Evolutionary conservation across 2,329 filamentous ascomycete genomes (phyloP), one percentile per base, ranked within the genome.

Genomic region (Trichoderma koningii): DNA sequence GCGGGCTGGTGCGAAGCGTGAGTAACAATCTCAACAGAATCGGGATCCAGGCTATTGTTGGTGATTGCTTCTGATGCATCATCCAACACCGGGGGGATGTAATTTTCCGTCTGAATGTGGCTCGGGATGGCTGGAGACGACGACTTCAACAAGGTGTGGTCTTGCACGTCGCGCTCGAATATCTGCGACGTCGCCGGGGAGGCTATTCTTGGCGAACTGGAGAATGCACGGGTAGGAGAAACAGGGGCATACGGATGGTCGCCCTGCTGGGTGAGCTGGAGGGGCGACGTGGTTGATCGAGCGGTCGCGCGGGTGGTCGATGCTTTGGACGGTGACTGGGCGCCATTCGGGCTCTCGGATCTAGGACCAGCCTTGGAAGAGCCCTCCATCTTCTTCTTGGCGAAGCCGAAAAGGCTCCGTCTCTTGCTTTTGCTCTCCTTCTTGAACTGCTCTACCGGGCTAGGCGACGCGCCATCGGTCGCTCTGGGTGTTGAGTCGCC

Each of bases 161-260:
- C 93, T 77, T 97, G 94, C 26, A 98, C 94, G 75, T 93, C 92
- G 72, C 94, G 90, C 80, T 98, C 94, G 74, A 98, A 98, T 72
- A 98, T 97, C 71, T 89, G 87, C 5, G 87, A 89, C 30, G 85
- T 83, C 12, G 92, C 91, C 15, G 93, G 92, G 21, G 92, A 96
- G 61, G 89, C 86, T 51, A 93, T 78, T 55, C 90, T 85, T 5
- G 92, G 89, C 9, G 92, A 94, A 10, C 86, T 84, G 14, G 89
- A 88, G 51, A 91, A 78, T 59, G 85, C 86, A 65, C 87, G 85
- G 66, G 80, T 82, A 3, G 91, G 90, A 3, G 90, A 92, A 0
- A 87, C 81, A 15, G 88, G 75, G 53, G 78, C 76, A 71, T 80
- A 76, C 69, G 79, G 73, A 70, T 80, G 73, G 68, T 83, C 78